Evolutionary conservation across 192 early-diverging fungal genomes (phyloP).

Genomic region (Entomortierella parvispora): DNA sequence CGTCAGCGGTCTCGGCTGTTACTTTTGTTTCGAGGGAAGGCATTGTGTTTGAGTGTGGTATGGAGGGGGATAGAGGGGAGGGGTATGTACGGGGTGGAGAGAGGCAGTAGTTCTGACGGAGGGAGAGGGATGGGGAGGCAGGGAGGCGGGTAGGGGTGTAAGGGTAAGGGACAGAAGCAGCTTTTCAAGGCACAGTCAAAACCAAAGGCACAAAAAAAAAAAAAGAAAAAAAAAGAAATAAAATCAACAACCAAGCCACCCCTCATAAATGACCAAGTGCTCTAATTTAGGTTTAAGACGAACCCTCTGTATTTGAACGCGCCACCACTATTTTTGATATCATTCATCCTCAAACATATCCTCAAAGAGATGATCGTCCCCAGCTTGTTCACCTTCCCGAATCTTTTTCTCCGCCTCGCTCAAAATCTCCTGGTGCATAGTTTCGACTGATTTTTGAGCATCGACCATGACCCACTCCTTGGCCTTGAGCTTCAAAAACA

Average conservation of each 20-base stretch:
- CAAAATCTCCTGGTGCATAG: slow-evolving; percentile 33
- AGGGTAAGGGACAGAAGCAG: background rate
- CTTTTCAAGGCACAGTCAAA: background rate
- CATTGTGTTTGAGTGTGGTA: slow-evolving; percentile 11
- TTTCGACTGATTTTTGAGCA: slow-evolving; percentile 22
- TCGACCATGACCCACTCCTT: slow-evolving; percentile 58
- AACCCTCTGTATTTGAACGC: background rate
- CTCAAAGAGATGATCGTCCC: slow-evolving; percentile 19
- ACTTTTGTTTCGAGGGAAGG: slow-evolving; percentile 33
- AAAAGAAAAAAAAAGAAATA: slow-evolving; percentile 41
- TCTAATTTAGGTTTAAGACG: too few relatives aligned
- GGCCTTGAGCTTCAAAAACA: slow-evolving; percentile 71
- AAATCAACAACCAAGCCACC: background rate
- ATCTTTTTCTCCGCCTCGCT: slow-evolving; percentile 22
- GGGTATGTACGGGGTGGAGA: background rate
- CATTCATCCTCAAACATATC: slow-evolving; percentile 29
- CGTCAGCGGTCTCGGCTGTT: slow-evolving; percentile 24
- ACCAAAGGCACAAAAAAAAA: background rate
- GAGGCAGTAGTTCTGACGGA: background rate
- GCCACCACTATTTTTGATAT: background rate
- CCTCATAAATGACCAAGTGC: background rate
- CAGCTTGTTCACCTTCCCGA: slow-evolving; percentile 14
- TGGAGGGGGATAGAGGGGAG: background rate
- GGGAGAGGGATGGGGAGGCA: background rate
- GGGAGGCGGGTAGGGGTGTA: background rate